Base-by-base conservation (phyloP, 129 eudicot genomes). In the Gnaphalium uliginosum region DNA sequence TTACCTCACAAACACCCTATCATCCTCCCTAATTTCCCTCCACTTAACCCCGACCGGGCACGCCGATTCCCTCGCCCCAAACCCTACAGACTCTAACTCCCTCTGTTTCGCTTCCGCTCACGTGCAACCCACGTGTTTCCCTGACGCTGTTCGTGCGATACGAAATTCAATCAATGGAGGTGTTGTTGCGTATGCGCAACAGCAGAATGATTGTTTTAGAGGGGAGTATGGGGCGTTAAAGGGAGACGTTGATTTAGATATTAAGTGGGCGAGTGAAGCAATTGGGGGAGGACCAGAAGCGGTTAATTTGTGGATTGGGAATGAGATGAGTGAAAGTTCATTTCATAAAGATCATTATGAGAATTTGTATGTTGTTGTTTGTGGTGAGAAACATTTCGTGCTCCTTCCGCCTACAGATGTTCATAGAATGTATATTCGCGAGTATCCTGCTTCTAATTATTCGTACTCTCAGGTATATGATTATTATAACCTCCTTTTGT, bases 311-410 rank as follows among this genome's bases (percentile, higher is more conserved):
- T 94, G 99, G 99, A 83, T 94, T 63, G 97, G 99, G 64, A 91
- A 89, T 61, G 63, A 75, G 0, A 48, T 74, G 13, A 89, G 96
- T 0, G 89, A 85, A 66, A 94, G 96, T 58, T 91, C 89, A 46
- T 94, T 94, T 81, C 99, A 94, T 78, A 94, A 91, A 83, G 99
- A 94, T 70, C 97, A 91, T 79, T 91, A 91, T 48, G 99, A 94
- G 86, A 94, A 94, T 83, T 23, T 94, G 77, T 94, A 94, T 77
- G 99, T 85, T 58, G 99, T 95, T 54, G 77, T 94, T 21, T 61
- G 85, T 11, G 99, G 99, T 7, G 97, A 94, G 79, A 94, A 94
- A 84, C 88, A 86, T 81, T 91, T 94, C 66, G 22, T 91, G 54
- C 87, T 94, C 23, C 91, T 94, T 73, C 97, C 99, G 1, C 99